Evolutionary conservation across 2,329 filamentous ascomycete species (phyloP).

Genomic region (Fusarium succisae): DNA sequence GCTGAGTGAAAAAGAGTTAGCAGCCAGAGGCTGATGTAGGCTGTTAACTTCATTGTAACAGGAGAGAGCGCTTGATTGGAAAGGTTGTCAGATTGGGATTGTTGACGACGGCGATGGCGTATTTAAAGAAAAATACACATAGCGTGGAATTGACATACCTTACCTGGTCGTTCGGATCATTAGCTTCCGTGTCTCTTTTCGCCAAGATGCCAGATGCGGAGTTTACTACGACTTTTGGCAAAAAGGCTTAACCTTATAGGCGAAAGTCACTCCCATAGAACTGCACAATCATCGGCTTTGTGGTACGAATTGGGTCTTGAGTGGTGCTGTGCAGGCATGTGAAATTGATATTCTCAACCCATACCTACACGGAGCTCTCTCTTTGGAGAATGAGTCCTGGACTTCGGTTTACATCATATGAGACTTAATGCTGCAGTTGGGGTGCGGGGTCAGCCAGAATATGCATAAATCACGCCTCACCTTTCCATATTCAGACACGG

Average conservation of each 20-base stretch:
- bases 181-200: neutral
- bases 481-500: no score
- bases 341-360: no score
- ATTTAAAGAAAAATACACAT: neutral
- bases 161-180: neutral
- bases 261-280: no score
- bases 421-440: no score
- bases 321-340: no score
- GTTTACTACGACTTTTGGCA: no score
- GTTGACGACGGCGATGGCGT: neutral
- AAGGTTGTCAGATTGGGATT: no score
- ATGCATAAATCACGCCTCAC: no score
- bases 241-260: no score
- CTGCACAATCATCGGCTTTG: neutral
- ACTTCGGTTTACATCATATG: no score
- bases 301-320: neutral
- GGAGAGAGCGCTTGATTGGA: neutral
- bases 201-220: neutral
- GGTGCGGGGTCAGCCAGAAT: no score
- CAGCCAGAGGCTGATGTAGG: slow-evolving; percentile 13
- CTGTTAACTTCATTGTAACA: slow-evolving; percentile 7
- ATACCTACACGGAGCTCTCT: neutral
- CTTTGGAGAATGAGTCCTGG: no score
- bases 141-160: neutral
- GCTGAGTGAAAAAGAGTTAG: neutral